Percentiles rank a stretch among this genome's conserved stretches.
Conservation (phyloP, 2,329 filamentous ascomycete species). For the Alternaria gansuensis region DNA sequence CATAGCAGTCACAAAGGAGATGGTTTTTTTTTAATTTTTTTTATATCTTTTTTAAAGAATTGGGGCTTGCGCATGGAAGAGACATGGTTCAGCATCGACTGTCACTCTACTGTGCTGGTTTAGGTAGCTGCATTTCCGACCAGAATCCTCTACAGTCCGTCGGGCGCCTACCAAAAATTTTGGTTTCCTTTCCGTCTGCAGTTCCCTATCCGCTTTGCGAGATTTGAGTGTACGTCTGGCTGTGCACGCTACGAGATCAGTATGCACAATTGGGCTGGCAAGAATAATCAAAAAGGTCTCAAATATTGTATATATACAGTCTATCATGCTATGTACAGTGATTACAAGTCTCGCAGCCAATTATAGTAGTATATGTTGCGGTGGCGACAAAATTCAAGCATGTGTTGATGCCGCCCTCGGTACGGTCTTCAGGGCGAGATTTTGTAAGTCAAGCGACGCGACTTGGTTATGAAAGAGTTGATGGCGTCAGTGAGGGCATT, state of each 20-base stretch:
- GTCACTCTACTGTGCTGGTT: background rate
- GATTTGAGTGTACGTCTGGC: background rate
- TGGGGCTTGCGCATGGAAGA: background rate
- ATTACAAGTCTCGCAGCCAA: background rate
- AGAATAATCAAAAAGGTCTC: background rate
- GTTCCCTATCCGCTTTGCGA: background rate
- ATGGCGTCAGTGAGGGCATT: constrained; percentile 17
- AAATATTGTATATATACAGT: constrained; percentile 1
- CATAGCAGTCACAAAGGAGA: background rate
- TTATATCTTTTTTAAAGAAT: no score
- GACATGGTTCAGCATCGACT: background rate
- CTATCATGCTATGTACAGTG: constrained; percentile 6
- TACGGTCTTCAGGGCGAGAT: constrained; percentile 18
- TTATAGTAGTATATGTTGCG: constrained; percentile 1
- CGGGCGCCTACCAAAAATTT: background rate
- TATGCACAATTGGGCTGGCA: background rate
- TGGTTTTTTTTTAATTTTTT: no score
- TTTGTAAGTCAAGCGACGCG: constrained; percentile 24
- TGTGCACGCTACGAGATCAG: background rate
- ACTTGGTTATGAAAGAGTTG: constrained; percentile 21
- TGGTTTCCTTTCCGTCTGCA: background rate
- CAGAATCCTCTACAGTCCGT: background rate
- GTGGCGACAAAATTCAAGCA: constrained; percentile 2
- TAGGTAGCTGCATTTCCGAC: background rate
- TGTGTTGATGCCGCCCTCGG: background rate